phyloP scores from a whole-genome alignment of 192 early-diverging fungal species.

The Piromyces sp. region DNA sequence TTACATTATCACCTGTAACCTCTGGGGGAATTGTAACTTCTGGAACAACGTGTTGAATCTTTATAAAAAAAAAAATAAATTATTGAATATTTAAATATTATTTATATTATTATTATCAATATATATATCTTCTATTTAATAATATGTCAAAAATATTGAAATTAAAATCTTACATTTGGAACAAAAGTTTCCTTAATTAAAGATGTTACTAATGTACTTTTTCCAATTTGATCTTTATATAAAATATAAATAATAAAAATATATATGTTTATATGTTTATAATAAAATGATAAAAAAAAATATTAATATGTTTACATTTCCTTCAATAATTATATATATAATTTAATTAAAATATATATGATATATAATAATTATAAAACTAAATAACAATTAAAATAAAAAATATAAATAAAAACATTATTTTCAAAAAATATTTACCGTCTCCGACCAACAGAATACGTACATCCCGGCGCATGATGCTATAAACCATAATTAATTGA shows the following conservation, averaged over 20 bases:
- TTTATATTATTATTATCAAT: too few relatives aligned
- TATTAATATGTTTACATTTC: too few relatives aligned
- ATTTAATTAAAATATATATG: too few relatives aligned
- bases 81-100: too few relatives aligned
- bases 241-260: too few relatives aligned
- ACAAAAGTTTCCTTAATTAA: conserved; percentile 95
- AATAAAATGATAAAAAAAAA: too few relatives aligned
- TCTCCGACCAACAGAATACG: conserved; percentile 87
- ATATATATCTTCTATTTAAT: too few relatives aligned
- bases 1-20: conserved; percentile 87
- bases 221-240: conserved; percentile 69
- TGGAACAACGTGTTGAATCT: conserved; percentile 96
- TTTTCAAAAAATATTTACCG: conserved; percentile 23
- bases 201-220: conserved; percentile 89
- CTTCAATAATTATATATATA: too few relatives aligned
- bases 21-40: conserved; percentile 99
- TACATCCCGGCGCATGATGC: conserved; percentile 63
- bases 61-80: background rate
- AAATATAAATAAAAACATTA: background rate
- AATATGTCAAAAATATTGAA: too few relatives aligned
- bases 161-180: conserved; percentile 48
- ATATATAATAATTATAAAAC: too few relatives aligned
- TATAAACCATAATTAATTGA: background rate
- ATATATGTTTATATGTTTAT: too few relatives aligned
- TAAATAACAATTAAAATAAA: background rate